Percentiles rank a stretch among this genome's conserved stretches.
Evolutionary conservation across 805 yeast genomes (phyloP).

Genomic region (Saccharomycopsis microspora): DNA sequence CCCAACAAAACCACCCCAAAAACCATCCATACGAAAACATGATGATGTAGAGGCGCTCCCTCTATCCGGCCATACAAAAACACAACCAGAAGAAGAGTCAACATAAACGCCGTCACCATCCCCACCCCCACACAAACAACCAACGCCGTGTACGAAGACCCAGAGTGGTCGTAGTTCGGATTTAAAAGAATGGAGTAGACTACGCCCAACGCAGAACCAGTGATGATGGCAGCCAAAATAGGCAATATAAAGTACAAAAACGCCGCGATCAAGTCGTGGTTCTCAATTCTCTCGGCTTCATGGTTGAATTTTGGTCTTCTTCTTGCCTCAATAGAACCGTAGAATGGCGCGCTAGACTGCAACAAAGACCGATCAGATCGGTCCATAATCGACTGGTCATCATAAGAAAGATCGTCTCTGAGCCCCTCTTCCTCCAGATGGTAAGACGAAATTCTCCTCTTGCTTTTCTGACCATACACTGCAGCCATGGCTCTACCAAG

Average conservation of each 20-base stretch:
- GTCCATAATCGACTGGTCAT: not conserved
- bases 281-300: conserved; percentile 6
- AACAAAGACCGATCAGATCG: not conserved
- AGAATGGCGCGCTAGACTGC: not conserved
- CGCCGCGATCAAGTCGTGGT: conserved; percentile 13
- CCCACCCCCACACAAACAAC: not conserved
- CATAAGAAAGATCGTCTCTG: not conserved
- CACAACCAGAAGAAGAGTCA: conserved; percentile 1
- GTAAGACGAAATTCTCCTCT: not conserved
- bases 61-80: conserved; percentile 9
- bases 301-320: conserved; percentile 1
- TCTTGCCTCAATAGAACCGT: not conserved
- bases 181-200: conserved; percentile 10
- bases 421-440: not conserved
- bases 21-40: conserved; percentile 12
- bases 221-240: conserved; percentile 10
- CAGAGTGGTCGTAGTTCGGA: conserved; percentile 4
- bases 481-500: not conserved
- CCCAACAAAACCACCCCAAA: conserved; percentile 6
- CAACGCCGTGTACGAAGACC: conserved; percentile 2
- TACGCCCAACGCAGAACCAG: conserved; percentile 9
- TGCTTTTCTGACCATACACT: not conserved
- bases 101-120: conserved; percentile 6
- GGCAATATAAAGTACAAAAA: conserved; percentile 14
- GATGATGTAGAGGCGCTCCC: conserved; percentile 11